A percentile compares a stretch with the other conserved stretches of the same genome.
Evolutionary conservation across 2,329 filamentous ascomycete species (phyloP).

Genomic region (Hymenoscyphus albidus): DNA sequence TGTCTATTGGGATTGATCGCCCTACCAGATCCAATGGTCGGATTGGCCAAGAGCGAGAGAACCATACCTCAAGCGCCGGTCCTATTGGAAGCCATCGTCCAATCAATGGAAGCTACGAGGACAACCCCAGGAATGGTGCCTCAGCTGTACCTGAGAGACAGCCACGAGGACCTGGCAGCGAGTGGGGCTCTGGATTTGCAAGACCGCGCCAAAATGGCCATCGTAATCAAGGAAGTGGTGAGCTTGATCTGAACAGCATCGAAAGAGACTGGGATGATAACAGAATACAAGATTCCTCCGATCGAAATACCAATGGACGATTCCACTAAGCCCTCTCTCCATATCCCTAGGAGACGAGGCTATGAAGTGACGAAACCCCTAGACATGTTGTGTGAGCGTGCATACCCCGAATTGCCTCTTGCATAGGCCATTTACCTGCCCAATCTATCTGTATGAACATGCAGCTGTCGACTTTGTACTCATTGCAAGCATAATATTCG

Average conservation of each 20-base stretch:
- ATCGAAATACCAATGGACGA: conserved; percentile 30
- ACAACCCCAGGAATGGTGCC: conserved; percentile 29
- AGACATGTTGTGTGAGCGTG: conserved; percentile 23
- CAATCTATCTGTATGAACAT: conserved; percentile 5
- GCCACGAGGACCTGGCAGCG: conserved; percentile 52
- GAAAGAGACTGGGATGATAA: conserved; percentile 31
- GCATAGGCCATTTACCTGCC: conserved; percentile 14
- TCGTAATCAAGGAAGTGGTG: conserved; percentile 55
- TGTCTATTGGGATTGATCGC: conserved; percentile 48
- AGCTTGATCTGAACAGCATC: conserved; percentile 33
- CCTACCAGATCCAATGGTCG: conserved; percentile 35
- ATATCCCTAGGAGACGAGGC: conserved; percentile 19
- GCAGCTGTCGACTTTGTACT: conserved; percentile 19
- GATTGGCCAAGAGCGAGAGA: conserved; percentile 49
- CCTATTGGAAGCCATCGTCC: conserved; percentile 65
- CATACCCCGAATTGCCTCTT: conserved; percentile 16
- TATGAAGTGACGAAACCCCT: conserved; percentile 31
- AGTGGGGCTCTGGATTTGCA: conserved; percentile 56
- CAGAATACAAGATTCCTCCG: conserved; percentile 32
- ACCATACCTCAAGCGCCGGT: conserved; percentile 43
- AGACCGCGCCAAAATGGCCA: conserved; percentile 58
- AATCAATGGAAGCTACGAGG: conserved; percentile 36
- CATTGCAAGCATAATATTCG: conserved; percentile 8
- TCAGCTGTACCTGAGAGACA: conserved; percentile 53
- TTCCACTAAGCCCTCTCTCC: conserved; percentile 24